phyloP scores from a whole-genome alignment of 208 protist species.

The Leishmania amazonensis region DNA sequence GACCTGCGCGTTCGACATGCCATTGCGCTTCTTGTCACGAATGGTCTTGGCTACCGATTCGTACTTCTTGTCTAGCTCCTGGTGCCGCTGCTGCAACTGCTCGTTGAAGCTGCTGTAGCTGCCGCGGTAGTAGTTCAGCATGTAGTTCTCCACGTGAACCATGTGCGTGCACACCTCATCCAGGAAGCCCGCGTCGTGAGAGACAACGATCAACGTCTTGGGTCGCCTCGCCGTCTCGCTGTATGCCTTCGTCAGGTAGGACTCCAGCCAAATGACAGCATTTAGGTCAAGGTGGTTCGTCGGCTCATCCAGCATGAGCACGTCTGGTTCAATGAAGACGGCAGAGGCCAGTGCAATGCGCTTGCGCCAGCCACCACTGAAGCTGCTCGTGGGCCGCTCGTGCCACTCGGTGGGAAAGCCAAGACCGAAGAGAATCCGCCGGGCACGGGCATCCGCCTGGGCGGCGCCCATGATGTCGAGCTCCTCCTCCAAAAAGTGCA shows the following conservation, averaged over 20 bases:
- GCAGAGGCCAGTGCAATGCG: constrained; percentile 95
- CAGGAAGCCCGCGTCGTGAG: constrained; percentile 96
- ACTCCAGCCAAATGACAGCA: constrained; percentile 95
- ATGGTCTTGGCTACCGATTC: constrained; percentile 70
- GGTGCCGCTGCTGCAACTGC: constrained; percentile 76
- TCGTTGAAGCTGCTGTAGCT: constrained; percentile 74
- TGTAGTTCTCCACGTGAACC: constrained; percentile 90
- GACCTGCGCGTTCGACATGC: constrained; percentile 88
- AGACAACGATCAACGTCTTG: constrained; percentile 96
- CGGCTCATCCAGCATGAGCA: constrained; percentile 97
- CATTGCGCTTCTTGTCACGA: constrained; percentile 88
- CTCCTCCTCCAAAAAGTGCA: constrained; percentile 91
- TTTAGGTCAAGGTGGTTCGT: constrained; percentile 98
- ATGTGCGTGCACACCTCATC: constrained; percentile 95
- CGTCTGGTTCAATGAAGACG: constrained; percentile 94
- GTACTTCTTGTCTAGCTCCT: constrained; percentile 90
- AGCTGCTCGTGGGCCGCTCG: constrained; percentile 87
- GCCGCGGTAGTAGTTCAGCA: constrained; percentile 90
- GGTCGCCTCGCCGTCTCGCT: constrained; percentile 78
- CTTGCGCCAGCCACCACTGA: constrained; percentile 93
- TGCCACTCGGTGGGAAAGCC: constrained; percentile 94
- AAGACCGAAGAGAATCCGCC: constrained; percentile 92
- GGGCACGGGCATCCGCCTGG: constrained; percentile 83
- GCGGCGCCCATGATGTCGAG: constrained; percentile 94
- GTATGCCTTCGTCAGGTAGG: constrained; percentile 86